A percentile compares a stretch with the other conserved stretches of the same genome.
Conservation (phyloP, 1,284 basidiomycete genomes). For the Apiotrichum sp. region DNA sequence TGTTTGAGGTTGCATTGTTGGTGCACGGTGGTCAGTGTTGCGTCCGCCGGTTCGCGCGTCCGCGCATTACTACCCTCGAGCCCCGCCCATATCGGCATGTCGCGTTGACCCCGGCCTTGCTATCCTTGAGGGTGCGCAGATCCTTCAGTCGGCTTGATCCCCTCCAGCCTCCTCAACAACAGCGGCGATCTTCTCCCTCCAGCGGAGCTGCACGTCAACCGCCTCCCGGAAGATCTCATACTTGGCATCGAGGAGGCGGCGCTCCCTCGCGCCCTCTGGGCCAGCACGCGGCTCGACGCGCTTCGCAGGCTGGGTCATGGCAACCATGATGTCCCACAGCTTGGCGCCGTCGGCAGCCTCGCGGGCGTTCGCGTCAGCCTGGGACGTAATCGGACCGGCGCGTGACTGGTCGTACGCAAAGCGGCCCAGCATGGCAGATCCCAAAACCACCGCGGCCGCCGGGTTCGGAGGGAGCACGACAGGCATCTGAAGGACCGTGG, state of each 20-base stretch:
- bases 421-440: slow-evolving; percentile 86
- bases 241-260: slow-evolving; percentile 76
- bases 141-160: too few relatives aligned
- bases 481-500: slow-evolving; percentile 75
- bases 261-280: slow-evolving; percentile 51
- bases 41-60: too few relatives aligned
- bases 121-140: too few relatives aligned
- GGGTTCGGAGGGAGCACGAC: slow-evolving; percentile 75
- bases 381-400: slow-evolving; percentile 30
- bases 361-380: slow-evolving; percentile 47
- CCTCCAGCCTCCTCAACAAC: slow-evolving; percentile 10
- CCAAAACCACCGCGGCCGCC: slow-evolving; percentile 80
- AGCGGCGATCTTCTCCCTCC: slow-evolving; percentile 36
- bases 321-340: slow-evolving; percentile 92
- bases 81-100: too few relatives aligned
- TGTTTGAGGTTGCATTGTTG: too few relatives aligned
- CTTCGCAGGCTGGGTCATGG: slow-evolving; percentile 84
- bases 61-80: too few relatives aligned
- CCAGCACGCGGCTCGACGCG: slow-evolving; percentile 64
- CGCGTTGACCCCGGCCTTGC: too few relatives aligned
- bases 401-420: slow-evolving; percentile 62
- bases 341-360: slow-evolving; percentile 58
- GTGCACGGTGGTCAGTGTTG: too few relatives aligned
- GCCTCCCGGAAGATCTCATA: slow-evolving; percentile 87
- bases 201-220: slow-evolving; percentile 75